These are phyloP conservation scores for Chlorella sp. DNA, from an alignment of 139 green algal genomes.

Conservation along the genomic window DNA sequence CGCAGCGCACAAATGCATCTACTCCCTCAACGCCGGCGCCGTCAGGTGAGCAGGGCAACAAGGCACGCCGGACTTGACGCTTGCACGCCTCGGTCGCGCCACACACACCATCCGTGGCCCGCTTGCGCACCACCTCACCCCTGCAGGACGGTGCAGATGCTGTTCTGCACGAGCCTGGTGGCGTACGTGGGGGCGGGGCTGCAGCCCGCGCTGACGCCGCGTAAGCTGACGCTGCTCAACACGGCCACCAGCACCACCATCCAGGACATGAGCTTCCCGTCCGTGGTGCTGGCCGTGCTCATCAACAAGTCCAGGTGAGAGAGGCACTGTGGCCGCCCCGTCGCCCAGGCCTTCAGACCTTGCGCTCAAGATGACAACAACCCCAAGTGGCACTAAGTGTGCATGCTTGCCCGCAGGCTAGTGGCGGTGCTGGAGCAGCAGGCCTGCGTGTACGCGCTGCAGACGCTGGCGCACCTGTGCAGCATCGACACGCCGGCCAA, in stretches of 20 bases:
- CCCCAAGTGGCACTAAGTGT: not conserved
- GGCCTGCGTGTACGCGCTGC: slow-evolving; percentile 46
- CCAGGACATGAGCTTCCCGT: slow-evolving; percentile 53
- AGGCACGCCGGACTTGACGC: not conserved
- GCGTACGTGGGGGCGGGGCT: slow-evolving; percentile 67
- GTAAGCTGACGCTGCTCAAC: slow-evolving; percentile 73
- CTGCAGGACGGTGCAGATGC: slow-evolving; percentile 72
- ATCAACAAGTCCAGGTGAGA: slow-evolving; percentile 68
- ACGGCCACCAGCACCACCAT: slow-evolving; percentile 31
- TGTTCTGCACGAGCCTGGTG: slow-evolving; percentile 76
- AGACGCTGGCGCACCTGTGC: slow-evolving; percentile 43
- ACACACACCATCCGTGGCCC: not conserved
- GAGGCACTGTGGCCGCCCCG: no score
- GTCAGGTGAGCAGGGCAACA: not conserved
- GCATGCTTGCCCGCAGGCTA: slow-evolving; percentile 38
- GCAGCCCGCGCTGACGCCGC: slow-evolving; percentile 67
- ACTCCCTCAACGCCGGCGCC: not conserved
- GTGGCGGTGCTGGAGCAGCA: slow-evolving; percentile 55
- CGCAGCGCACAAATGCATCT: slow-evolving; percentile 6
- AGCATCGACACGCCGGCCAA: slow-evolving; percentile 24
- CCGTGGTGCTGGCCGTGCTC: slow-evolving; percentile 58
- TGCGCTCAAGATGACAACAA: not conserved
- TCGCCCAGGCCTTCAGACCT: no score
- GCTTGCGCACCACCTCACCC: not conserved
- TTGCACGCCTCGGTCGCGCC: not conserved